phyloP scores from a whole-genome alignment of 2,329 filamentous ascomycete species.

The Verticillium nubilum region DNA sequence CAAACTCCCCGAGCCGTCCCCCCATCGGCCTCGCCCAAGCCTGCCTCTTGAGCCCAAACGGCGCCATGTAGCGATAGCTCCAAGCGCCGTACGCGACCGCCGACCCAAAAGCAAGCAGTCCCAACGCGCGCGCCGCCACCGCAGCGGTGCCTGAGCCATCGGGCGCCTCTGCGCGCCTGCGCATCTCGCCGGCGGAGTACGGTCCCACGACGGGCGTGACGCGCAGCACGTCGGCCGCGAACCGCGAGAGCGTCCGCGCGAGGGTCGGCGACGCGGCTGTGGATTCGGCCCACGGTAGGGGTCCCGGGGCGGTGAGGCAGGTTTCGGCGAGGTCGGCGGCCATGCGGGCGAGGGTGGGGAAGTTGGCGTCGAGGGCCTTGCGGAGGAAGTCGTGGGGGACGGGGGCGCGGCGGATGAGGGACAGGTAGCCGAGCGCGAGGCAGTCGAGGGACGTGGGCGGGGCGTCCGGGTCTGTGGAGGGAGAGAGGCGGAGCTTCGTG shows the following conservation, averaged over 20 bases:
- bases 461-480: conserved; percentile 9
- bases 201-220: conserved; percentile 28
- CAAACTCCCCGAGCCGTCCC: conserved; percentile 34
- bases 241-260: conserved; percentile 20
- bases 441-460: conserved; percentile 67
- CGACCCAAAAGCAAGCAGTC: conserved; percentile 32
- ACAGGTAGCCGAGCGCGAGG: conserved; percentile 72
- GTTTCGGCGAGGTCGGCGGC: conserved; percentile 22
- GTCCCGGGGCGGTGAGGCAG: conserved; percentile 12
- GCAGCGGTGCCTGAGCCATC: conserved; percentile 14
- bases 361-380: conserved; percentile 18
- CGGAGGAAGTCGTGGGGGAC: conserved; percentile 40
- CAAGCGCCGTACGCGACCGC: conserved; percentile 32
- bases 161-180: conserved; percentile 26
- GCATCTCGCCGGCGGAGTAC: conserved; percentile 28
- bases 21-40: conserved; percentile 29
- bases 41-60: conserved; percentile 39
- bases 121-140: conserved; percentile 26
- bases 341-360: conserved; percentile 20
- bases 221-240: conserved; percentile 27
- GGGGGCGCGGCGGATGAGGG: conserved; percentile 56
- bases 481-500: conserved; percentile 24
- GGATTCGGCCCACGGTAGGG: conserved; percentile 19
- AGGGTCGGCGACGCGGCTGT: conserved; percentile 14
- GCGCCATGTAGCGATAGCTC: conserved; percentile 33